Evolutionary conservation across 176 grass and related monocot genomes (phyloP).

Genomic region (Aegilops tauschii): DNA sequence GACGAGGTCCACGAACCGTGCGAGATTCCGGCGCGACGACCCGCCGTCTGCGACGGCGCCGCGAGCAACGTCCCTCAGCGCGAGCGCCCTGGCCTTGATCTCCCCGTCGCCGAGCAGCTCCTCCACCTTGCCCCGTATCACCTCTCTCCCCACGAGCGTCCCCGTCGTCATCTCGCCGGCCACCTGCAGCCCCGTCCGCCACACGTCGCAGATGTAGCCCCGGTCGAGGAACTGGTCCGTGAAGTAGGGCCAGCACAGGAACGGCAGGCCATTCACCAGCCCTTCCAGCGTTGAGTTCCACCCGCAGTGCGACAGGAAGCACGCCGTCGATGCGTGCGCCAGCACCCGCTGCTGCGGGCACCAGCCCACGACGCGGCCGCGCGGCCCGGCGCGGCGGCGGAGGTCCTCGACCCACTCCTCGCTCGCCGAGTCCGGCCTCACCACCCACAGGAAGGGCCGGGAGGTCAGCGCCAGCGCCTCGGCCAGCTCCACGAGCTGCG

Average conservation of each 20-base stretch:
- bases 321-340: constrained; percentile 34
- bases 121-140: constrained; percentile 40
- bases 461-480: constrained; percentile 46
- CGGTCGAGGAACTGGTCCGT: constrained; percentile 51
- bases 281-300: constrained; percentile 66
- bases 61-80: constrained; percentile 11
- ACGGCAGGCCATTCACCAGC: constrained; percentile 31
- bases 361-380: constrained; percentile 60
- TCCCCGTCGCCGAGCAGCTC: constrained; percentile 23
- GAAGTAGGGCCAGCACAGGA: constrained; percentile 68
- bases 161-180: background rate
- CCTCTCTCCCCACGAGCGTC: constrained; percentile 30
- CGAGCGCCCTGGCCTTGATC: constrained; percentile 19
- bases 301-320: constrained; percentile 55
- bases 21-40: constrained; percentile 24
- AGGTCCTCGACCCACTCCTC: constrained; percentile 19
- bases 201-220: constrained; percentile 63
- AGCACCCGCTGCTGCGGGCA: constrained; percentile 58
- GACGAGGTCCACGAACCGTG: constrained; percentile 9
- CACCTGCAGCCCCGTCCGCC: constrained; percentile 45
- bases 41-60: background rate
- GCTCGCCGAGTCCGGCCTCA: constrained; percentile 34
- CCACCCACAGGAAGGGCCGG: constrained; percentile 61
- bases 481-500: constrained; percentile 60
- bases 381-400: constrained; percentile 19